phyloP scores from a whole-genome alignment of 1,284 basidiomycete genomes.

The Ustilago tritici region DNA sequence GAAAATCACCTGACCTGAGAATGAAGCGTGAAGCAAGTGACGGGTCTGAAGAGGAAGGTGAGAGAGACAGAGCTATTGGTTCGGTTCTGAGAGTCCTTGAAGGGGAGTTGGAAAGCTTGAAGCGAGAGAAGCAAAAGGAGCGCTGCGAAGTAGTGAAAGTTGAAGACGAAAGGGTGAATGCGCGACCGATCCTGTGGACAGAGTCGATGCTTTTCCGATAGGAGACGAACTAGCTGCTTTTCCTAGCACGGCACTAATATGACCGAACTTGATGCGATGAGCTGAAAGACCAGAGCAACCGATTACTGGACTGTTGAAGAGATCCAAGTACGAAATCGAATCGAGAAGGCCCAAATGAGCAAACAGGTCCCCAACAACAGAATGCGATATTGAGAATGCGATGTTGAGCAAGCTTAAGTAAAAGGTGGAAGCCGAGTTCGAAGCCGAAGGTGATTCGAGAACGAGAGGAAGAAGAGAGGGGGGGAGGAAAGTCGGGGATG shows the following conservation, averaged over 20 bases:
- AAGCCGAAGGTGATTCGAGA: too few relatives aligned
- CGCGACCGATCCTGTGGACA: not conserved
- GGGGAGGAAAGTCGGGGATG: too few relatives aligned
- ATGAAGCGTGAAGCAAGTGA: not conserved
- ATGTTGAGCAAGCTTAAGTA: too few relatives aligned
- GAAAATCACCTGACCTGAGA: not conserved
- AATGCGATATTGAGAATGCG: conserved; percentile 7
- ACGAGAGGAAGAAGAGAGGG: too few relatives aligned
- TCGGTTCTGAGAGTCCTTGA: conserved; percentile 7
- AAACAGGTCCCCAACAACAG: not conserved
- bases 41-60: not conserved
- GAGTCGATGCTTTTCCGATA: conserved; percentile 30
- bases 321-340: not conserved
- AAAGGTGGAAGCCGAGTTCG: too few relatives aligned
- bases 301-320: not conserved
- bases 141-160: not conserved
- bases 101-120: not conserved
- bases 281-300: conserved; percentile 7
- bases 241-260: conserved; percentile 5
- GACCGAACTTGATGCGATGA: conserved; percentile 8
- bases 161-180: conserved; percentile 18
- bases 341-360: not conserved
- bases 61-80: conserved; percentile 3
- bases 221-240: conserved; percentile 16
- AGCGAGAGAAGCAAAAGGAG: conserved; percentile 9